Percentiles rank a stretch among this genome's conserved stretches.
These are phyloP conservation scores for Candida piceae DNA, from an alignment of 805 yeast species.

Conservation along the genomic window DNA sequence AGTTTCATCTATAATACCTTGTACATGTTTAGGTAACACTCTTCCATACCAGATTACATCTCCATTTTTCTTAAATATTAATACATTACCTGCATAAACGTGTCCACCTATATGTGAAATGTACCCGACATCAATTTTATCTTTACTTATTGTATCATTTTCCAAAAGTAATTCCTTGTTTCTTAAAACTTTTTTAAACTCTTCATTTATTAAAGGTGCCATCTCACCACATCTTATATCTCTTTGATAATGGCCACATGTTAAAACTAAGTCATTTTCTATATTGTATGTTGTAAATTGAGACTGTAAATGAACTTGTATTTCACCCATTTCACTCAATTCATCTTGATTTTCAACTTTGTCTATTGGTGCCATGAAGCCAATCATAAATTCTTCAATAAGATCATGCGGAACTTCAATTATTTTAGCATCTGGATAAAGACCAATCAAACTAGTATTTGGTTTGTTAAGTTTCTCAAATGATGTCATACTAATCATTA, in stretches of 20 bases:
- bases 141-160: slow-evolving; percentile 2
- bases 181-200: slow-evolving; percentile 41
- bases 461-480: slow-evolving; percentile 14
- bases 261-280: slow-evolving; percentile 36
- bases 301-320: slow-evolving; percentile 12
- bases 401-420: slow-evolving; percentile 31
- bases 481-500: slow-evolving; percentile 43
- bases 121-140: slow-evolving; percentile 37
- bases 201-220: slow-evolving; percentile 54
- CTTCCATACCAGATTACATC: slow-evolving; percentile 71
- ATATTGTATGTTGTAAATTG: slow-evolving; percentile 10
- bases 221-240: slow-evolving; percentile 63
- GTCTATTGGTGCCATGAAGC: slow-evolving; percentile 36
- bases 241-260: slow-evolving; percentile 63
- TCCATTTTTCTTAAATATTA: slow-evolving; percentile 45
- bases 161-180: slow-evolving; percentile 27
- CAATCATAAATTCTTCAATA: slow-evolving; percentile 34
- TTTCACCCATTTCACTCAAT: slow-evolving; percentile 1
- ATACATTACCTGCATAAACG: slow-evolving; percentile 77
- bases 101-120: slow-evolving; percentile 85
- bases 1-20: slow-evolving; percentile 56
- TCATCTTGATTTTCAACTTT: slow-evolving; percentile 7
- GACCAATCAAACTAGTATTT: slow-evolving; percentile 21
- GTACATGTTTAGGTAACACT: slow-evolving; percentile 61
- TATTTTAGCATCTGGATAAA: slow-evolving; percentile 49